Conservation (phyloP, 1,284 basidiomycete genomes). For the Abortiporus biennis region DNA sequence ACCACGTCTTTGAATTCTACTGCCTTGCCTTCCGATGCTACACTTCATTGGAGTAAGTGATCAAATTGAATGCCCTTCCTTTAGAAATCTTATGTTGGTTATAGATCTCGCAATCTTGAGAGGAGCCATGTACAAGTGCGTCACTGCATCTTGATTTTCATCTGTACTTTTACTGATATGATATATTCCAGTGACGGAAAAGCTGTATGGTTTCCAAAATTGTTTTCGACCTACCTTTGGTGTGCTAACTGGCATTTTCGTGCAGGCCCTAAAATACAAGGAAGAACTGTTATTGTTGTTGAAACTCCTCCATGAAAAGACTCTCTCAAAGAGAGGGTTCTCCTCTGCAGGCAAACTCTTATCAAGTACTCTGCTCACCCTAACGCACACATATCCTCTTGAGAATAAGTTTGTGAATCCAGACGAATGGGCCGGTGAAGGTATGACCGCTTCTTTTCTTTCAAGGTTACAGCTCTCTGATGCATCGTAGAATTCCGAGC, state of each 20-base stretch:
- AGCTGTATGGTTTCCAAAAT: slow-evolving; percentile 36
- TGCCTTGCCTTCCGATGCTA: slow-evolving; percentile 75
- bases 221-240: neutral
- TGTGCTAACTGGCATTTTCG: neutral
- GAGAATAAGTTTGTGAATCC: slow-evolving; percentile 85
- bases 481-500: slow-evolving; percentile 52
- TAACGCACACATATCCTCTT: slow-evolving; percentile 78
- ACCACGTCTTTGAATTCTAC: slow-evolving; percentile 75
- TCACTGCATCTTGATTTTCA: slow-evolving; percentile 13
- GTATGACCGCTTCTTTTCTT: slow-evolving; percentile 30
- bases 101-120: slow-evolving; percentile 64
- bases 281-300: slow-evolving; percentile 64
- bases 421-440: slow-evolving; percentile 72
- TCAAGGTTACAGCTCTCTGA: neutral
- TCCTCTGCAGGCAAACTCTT: slow-evolving; percentile 78
- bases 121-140: slow-evolving; percentile 67
- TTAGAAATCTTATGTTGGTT: slow-evolving; percentile 6
- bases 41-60: slow-evolving; percentile 80
- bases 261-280: slow-evolving; percentile 47
- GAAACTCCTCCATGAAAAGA: slow-evolving; percentile 60
- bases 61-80: slow-evolving; percentile 1
- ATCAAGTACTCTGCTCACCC: slow-evolving; percentile 68
- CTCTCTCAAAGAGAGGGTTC: slow-evolving; percentile 81
- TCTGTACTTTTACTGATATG: slow-evolving; percentile 7
- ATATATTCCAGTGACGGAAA: slow-evolving; percentile 47